Evolutionary conservation across 306 rosid species (phyloP).

Genomic region (Lotus japonicus): DNA sequence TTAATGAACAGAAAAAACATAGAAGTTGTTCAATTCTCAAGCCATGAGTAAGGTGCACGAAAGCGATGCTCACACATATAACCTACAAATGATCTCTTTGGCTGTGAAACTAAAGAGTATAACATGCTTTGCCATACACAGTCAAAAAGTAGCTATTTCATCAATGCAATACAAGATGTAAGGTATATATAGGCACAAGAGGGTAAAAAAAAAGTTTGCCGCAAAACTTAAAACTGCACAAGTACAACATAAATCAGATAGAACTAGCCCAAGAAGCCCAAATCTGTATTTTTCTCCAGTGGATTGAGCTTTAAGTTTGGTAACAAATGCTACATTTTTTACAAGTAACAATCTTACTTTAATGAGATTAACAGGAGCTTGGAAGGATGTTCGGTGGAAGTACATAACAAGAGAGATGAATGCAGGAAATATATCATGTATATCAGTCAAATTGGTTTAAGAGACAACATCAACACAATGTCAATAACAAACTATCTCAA

Average conservation of each 20-base stretch:
- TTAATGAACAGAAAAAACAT: slow-evolving; percentile 13
- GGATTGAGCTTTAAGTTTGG: background rate
- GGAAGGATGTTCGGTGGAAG: background rate
- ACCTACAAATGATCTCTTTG: background rate
- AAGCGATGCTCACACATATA: background rate
- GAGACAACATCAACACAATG: background rate
- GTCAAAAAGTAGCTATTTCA: background rate
- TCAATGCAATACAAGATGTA: background rate
- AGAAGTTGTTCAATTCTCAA: slow-evolving; percentile 18
- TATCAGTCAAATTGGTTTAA: no score
- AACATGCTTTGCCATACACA: slow-evolving; percentile 1
- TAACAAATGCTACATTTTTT: background rate
- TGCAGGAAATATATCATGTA: background rate
- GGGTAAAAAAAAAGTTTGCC: background rate
- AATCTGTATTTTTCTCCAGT: background rate
- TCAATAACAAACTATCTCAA: no score
- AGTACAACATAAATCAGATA: slow-evolving; percentile 6
- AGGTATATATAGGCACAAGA: background rate
- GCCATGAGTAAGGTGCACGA: slow-evolving; percentile 10
- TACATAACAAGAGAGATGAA: background rate
- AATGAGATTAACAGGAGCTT: background rate
- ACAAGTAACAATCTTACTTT: background rate
- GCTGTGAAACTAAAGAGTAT: background rate
- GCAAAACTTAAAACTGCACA: background rate
- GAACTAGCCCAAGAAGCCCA: background rate